phyloP scores from a whole-genome alignment of 2,329 filamentous ascomycete species.

The Hypocrella siamensis region DNA sequence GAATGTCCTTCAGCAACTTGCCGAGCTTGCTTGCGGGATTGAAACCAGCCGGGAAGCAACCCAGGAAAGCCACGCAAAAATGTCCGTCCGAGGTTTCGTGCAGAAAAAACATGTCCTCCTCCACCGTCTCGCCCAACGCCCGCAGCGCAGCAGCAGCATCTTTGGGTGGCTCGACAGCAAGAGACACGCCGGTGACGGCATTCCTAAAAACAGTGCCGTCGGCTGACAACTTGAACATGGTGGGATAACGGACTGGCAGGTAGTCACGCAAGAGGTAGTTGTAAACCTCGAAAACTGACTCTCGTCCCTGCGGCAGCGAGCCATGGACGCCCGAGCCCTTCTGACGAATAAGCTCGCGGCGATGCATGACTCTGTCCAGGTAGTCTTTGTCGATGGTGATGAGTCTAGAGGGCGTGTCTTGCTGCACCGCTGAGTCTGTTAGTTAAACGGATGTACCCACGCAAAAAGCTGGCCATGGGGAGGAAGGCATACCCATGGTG shows the following conservation, averaged over 20 bases:
- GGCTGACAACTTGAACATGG: conserved; percentile 24
- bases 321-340: conserved; percentile 26
- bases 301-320: conserved; percentile 20
- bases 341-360: conserved; percentile 20
- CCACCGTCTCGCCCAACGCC: conserved; percentile 31
- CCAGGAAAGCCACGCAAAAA: conserved; percentile 29
- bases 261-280: conserved; percentile 28
- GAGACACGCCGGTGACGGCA: conserved; percentile 16
- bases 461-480: neutral
- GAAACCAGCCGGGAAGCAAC: conserved; percentile 37
- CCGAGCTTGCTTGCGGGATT: conserved; percentile 34
- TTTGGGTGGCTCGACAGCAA: conserved; percentile 12
- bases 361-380: conserved; percentile 22
- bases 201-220: conserved; percentile 21
- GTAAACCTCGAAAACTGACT: conserved; percentile 32
- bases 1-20: conserved; percentile 30
- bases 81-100: conserved; percentile 25
- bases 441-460: neutral
- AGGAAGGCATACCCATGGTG: conserved; percentile 29
- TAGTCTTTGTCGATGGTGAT: conserved; percentile 38
- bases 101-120: conserved; percentile 39
- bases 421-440: conserved; percentile 21
- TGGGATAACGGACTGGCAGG: conserved; percentile 31
- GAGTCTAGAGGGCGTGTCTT: conserved; percentile 28
- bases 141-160: conserved; percentile 20